Evolutionary conservation across 129 eudicot species (phyloP).

Genomic region (Ambrosia artemisiifolia): DNA sequence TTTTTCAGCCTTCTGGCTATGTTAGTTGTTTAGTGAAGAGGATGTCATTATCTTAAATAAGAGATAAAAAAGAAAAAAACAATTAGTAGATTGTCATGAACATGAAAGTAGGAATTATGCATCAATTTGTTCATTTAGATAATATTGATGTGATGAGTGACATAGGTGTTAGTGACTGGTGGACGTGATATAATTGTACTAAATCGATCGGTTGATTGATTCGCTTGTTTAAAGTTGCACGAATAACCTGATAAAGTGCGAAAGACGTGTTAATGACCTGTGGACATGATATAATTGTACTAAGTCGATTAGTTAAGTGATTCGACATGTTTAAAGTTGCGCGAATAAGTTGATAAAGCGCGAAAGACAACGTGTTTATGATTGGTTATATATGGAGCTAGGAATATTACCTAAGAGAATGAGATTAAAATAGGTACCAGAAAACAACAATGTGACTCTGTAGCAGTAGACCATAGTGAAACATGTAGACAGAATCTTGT

Average conservation of each 20-base stretch:
- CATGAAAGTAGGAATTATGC: background rate
- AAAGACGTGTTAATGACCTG: background rate
- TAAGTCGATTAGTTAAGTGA: background rate
- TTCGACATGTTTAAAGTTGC: slow-evolving; percentile 3
- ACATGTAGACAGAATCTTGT: slow-evolving; percentile 34
- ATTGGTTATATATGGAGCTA: slow-evolving; percentile 7
- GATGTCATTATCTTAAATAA: slow-evolving; percentile 1
- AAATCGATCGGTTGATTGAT: background rate
- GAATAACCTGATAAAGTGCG: slow-evolving; percentile 9
- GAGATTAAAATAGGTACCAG: slow-evolving; percentile 33
- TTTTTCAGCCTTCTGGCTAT: slow-evolving; percentile 22
- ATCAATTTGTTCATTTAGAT: background rate
- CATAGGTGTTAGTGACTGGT: background rate
- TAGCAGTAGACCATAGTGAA: slow-evolving; percentile 38
- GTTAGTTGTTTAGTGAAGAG: background rate
- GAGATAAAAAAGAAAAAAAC: background rate
- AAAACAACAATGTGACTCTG: slow-evolving; percentile 34
- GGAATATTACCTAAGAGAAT: slow-evolving; percentile 24
- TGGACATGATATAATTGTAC: background rate
- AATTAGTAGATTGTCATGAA: background rate
- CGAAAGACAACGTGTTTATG: slow-evolving; percentile 8
- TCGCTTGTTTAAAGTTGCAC: slow-evolving; percentile 4
- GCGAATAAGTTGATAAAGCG: slow-evolving; percentile 7
- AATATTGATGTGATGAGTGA: background rate
- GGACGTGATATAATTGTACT: background rate